These are phyloP conservation scores for Penicillium nordicum DNA, from an alignment of 2,329 filamentous ascomycete genomes.

Conservation along the genomic window DNA sequence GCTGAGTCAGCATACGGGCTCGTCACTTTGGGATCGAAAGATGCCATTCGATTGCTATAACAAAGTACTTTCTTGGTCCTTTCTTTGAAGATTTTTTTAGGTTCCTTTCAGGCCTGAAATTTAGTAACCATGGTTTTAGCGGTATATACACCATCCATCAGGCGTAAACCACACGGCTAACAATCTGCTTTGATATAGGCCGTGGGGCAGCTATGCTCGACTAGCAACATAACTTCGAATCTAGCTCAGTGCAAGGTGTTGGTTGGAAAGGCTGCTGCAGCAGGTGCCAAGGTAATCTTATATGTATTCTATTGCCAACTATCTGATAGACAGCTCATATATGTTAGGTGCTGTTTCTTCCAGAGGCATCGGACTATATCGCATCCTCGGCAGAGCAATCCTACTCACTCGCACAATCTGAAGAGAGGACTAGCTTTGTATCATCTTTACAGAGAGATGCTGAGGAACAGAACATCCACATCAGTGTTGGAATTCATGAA, in stretches of 20 bases:
- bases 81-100: no score
- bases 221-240: slow-evolving; percentile 72
- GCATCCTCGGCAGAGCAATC: slow-evolving; percentile 65
- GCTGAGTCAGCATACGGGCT: slow-evolving; percentile 19
- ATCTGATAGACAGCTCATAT: slow-evolving; percentile 5
- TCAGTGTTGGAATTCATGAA: slow-evolving; percentile 87
- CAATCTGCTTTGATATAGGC: slow-evolving; percentile 54
- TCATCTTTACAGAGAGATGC: slow-evolving; percentile 69
- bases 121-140: slow-evolving; percentile 27
- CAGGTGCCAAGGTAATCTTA: slow-evolving; percentile 67
- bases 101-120: neutral
- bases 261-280: slow-evolving; percentile 67
- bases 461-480: slow-evolving; percentile 59
- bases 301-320: neutral
- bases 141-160: slow-evolving; percentile 16
- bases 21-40: slow-evolving; percentile 2
- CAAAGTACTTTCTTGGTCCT: no score
- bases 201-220: slow-evolving; percentile 86
- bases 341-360: slow-evolving; percentile 73
- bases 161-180: slow-evolving; percentile 3
- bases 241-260: slow-evolving; percentile 72
- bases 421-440: slow-evolving; percentile 68
- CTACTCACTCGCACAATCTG: slow-evolving; percentile 65
- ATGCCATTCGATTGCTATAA: neutral
- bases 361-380: slow-evolving; percentile 90